A percentile compares a stretch with the other conserved stretches of the same genome.
phyloP scores from a whole-genome alignment of 1,284 basidiomycete species.

The Tilletia horrida region DNA sequence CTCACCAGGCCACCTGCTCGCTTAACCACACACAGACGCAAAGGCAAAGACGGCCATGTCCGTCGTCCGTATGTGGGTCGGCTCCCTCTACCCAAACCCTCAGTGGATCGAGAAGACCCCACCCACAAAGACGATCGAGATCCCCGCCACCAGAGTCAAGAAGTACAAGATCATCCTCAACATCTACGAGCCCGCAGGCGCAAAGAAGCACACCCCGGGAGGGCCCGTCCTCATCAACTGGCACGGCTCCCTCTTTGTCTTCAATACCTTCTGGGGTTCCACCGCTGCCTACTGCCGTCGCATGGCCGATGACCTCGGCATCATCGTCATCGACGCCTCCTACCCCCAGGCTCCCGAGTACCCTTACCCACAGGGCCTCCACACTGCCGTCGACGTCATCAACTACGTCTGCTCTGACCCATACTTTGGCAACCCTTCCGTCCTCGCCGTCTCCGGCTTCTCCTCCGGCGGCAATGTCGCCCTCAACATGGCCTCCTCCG shows the following conservation, averaged over 20 bases:
- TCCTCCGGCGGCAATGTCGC: slow-evolving; percentile 11
- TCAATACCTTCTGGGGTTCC: slow-evolving; percentile 17
- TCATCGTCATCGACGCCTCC: slow-evolving; percentile 13
- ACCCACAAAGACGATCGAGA: neutral
- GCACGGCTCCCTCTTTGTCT: slow-evolving; percentile 16
- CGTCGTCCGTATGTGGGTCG: slow-evolving; percentile 11
- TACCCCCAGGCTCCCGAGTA: slow-evolving; percentile 16
- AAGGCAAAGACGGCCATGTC: slow-evolving; percentile 17
- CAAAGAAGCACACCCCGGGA: neutral
- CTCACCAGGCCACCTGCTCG: neutral
- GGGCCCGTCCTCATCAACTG: slow-evolving; percentile 17
- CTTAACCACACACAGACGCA: neutral
- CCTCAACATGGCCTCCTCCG: slow-evolving; percentile 15
- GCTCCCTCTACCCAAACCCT: slow-evolving; percentile 8
- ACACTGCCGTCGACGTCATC: slow-evolving; percentile 14
- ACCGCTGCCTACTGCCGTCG: slow-evolving; percentile 5
- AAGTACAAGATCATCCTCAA: slow-evolving; percentile 17
- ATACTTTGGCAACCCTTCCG: slow-evolving; percentile 6
- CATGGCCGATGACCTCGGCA: neutral
- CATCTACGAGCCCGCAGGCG: slow-evolving; percentile 14
- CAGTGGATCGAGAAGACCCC: slow-evolving; percentile 14
- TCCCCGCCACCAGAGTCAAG: slow-evolving; percentile 8
- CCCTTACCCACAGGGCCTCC: slow-evolving; percentile 15
- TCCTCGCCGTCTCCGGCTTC: slow-evolving; percentile 12
- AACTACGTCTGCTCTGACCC: slow-evolving; percentile 15